phyloP scores from a whole-genome alignment of 140 eudicot species.

The Stevia rebaudiana region DNA sequence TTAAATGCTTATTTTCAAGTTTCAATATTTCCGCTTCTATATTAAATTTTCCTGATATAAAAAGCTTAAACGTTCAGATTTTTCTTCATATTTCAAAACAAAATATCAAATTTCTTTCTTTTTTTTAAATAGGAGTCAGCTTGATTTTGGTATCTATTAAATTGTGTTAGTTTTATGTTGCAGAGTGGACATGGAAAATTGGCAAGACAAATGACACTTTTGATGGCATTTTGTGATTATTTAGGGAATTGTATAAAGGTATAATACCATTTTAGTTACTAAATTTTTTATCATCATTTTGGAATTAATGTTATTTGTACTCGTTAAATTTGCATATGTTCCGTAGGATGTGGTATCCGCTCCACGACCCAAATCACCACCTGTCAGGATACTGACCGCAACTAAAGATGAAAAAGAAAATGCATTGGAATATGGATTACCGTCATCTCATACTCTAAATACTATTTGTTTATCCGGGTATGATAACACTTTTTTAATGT shows the following conservation, averaged over 20 bases:
- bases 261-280: constrained; percentile 4
- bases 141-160: constrained; percentile 20
- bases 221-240: constrained; percentile 95
- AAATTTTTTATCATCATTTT: not conserved
- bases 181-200: constrained; percentile 95
- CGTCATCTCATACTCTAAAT: constrained; percentile 97
- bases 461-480: constrained; percentile 94
- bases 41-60: not conserved
- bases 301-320: not conserved
- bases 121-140: not conserved
- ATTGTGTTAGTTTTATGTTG: constrained; percentile 22
- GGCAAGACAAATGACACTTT: constrained; percentile 91
- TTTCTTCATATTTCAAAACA: not conserved
- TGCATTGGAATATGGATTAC: constrained; percentile 93
- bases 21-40: not conserved
- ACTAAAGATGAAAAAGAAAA: constrained; percentile 92
- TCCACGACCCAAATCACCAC: constrained; percentile 86
- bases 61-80: not conserved
- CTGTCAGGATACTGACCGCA: constrained; percentile 74
- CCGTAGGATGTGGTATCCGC: constrained; percentile 91
- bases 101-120: not conserved
- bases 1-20: not conserved
- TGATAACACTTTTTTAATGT: not conserved
- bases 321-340: constrained; percentile 1
- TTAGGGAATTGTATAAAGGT: constrained; percentile 87